These are phyloP conservation scores for Malus sieversii DNA, from an alignment of 306 rosid genomes.

Conservation along the genomic window DNA sequence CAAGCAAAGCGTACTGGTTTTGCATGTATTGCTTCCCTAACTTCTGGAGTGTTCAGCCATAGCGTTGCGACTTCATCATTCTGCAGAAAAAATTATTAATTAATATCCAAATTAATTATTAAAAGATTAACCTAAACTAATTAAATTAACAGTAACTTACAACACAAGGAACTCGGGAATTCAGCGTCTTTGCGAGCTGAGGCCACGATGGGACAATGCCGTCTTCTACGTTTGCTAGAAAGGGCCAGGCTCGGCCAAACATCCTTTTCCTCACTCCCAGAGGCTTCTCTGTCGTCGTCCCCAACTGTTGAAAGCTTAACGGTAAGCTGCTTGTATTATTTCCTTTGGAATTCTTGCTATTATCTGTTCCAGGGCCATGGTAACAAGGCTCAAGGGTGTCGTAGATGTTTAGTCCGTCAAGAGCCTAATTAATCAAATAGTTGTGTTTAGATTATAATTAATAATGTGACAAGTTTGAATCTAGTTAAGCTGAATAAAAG, in stretches of 20 bases:
- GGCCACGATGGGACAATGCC: slow-evolving; percentile 72
- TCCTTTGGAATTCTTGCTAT: background rate
- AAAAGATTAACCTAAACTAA: background rate
- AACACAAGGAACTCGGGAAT: slow-evolving; percentile 24
- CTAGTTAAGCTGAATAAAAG: background rate
- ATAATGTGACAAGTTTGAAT: background rate
- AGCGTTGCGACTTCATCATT: slow-evolving; percentile 50
- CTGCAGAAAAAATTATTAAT: slow-evolving; percentile 13
- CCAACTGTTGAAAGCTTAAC: slow-evolving; percentile 50
- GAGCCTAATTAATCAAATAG: slow-evolving; percentile 22
- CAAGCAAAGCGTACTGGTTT: slow-evolving; percentile 18
- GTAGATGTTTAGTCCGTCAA: slow-evolving; percentile 49
- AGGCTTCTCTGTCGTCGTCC: slow-evolving; percentile 44
- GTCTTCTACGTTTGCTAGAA: slow-evolving; percentile 39
- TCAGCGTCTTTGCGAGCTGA: slow-evolving; percentile 7
- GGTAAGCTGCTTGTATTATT: slow-evolving; percentile 30
- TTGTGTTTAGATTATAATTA: background rate
- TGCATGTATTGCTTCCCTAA: slow-evolving; percentile 68
- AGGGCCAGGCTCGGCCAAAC: slow-evolving; percentile 83
- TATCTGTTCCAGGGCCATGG: slow-evolving; percentile 19
- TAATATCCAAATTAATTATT: background rate
- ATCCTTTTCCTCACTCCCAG: slow-evolving; percentile 57
- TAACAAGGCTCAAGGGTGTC: slow-evolving; percentile 64
- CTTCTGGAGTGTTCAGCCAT: slow-evolving; percentile 54
- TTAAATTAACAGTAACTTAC: slow-evolving; percentile 14